phyloP scores from a whole-genome alignment of 2,329 filamentous ascomycete genomes.

The Gaeumannomyces tritici region DNA sequence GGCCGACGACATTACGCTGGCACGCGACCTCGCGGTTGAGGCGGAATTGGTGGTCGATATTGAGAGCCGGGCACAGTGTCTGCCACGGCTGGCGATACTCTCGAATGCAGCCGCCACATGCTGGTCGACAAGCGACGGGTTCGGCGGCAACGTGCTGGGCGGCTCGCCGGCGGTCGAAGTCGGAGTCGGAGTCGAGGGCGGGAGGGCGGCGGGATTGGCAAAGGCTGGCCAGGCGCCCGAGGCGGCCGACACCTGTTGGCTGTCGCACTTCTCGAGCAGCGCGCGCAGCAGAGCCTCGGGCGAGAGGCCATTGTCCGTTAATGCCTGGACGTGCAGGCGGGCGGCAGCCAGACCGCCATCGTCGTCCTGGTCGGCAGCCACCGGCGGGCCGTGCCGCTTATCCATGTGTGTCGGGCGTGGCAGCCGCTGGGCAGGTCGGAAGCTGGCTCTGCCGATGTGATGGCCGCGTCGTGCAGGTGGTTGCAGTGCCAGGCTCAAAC shows the following conservation, averaged over 20 bases:
- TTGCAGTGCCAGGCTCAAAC: neutral
- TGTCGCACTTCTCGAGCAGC: slow-evolving; percentile 19
- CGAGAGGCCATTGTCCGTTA: slow-evolving; percentile 19
- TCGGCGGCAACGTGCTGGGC: neutral
- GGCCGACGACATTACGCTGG: slow-evolving; percentile 32
- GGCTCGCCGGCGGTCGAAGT: neutral
- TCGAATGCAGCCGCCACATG: neutral
- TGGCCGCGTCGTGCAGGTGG: neutral
- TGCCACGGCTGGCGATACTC: neutral
- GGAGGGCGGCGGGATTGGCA: neutral
- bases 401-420: neutral
- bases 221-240: neutral
- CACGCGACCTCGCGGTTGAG: slow-evolving; percentile 38
- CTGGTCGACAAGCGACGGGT: slow-evolving; percentile 3
- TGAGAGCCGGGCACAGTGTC: slow-evolving; percentile 1
- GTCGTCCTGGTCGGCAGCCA: slow-evolving; percentile 10
- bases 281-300: slow-evolving; percentile 21
- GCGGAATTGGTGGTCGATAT: slow-evolving; percentile 26
- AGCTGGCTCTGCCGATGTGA: no score
- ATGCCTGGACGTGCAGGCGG: slow-evolving; percentile 20
- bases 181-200: neutral
- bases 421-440: neutral
- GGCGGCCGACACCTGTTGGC: neutral
- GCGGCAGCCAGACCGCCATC: slow-evolving; percentile 18
- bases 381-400: slow-evolving; percentile 4